Evolutionary conservation across 2,329 filamentous ascomycete genomes (phyloP).

Genomic region (Sporothrix variecibatus): DNA sequence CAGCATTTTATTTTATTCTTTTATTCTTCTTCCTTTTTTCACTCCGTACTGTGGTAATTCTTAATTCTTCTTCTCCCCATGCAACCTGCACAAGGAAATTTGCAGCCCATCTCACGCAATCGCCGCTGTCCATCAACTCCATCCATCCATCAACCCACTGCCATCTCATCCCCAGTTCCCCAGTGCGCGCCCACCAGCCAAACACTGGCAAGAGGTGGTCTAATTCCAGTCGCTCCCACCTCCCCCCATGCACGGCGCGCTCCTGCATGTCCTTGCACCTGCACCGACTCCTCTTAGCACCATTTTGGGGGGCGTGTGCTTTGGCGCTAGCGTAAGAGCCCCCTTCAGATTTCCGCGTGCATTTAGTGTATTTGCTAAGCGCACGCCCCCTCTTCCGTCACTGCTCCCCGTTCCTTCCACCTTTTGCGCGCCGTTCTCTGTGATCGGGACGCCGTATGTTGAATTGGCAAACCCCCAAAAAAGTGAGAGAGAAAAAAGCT

Average conservation of each 20-base stretch:
- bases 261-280: conserved; percentile 8
- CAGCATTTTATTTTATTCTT: background rate
- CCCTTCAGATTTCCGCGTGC: background rate
- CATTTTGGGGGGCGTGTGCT: background rate
- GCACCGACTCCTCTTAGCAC: background rate
- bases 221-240: conserved; percentile 19
- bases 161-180: conserved; percentile 7
- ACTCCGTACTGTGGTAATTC: no score
- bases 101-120: conserved; percentile 11
- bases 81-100: conserved; percentile 3
- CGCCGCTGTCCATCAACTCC: background rate
- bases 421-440: background rate
- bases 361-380: background rate
- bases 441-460: background rate
- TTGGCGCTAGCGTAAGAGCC: conserved; percentile 8
- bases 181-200: conserved; percentile 4
- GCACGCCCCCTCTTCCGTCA: conserved; percentile 11
- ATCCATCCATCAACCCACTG: background rate
- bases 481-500: background rate
- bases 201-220: background rate
- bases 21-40: background rate
- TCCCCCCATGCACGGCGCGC: conserved; percentile 3
- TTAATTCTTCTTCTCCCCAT: background rate
- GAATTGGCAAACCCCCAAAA: no score
- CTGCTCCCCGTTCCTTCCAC: background rate